Conservation (phyloP, 2,329 filamentous ascomycete species). For the Fonsecaea erecta region DNA sequence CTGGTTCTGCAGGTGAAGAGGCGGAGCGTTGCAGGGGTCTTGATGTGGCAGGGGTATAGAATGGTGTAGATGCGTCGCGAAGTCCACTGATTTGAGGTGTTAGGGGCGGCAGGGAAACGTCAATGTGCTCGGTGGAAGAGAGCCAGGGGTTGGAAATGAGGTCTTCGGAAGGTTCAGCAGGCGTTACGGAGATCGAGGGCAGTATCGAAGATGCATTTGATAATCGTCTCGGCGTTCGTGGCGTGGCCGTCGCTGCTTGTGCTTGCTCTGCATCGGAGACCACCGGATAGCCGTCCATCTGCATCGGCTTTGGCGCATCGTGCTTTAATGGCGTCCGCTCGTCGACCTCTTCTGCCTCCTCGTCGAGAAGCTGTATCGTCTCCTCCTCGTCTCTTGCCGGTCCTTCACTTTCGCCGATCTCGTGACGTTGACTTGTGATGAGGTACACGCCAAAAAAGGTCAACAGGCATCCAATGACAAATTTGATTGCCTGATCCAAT, state of each 20-base stretch:
- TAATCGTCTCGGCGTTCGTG: constrained; percentile 22
- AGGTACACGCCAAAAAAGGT: constrained; percentile 98
- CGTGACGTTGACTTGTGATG: constrained; percentile 81
- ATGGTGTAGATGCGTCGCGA: constrained; percentile 27
- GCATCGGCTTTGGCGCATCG: constrained; percentile 12
- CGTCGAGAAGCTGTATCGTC: constrained; percentile 48
- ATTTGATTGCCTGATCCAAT: constrained; percentile 74
- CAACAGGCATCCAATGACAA: constrained; percentile 84
- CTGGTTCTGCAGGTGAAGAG: constrained; percentile 31
- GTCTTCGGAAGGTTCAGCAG: constrained; percentile 29
- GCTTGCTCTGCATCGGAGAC: constrained; percentile 10
- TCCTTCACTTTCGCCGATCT: constrained; percentile 64
- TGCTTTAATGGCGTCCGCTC: constrained; percentile 29
- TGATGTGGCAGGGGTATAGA: constrained; percentile 34
- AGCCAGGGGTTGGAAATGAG: constrained; percentile 27
- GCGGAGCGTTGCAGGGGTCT: constrained; percentile 23
- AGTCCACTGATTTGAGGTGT: constrained; percentile 23
- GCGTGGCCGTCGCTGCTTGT: constrained; percentile 14
- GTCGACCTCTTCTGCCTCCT: constrained; percentile 42
- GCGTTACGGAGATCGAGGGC: constrained; percentile 35
- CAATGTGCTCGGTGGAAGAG: constrained; percentile 28
- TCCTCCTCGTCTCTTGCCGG: constrained; percentile 64
- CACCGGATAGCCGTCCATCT: constrained; percentile 1
- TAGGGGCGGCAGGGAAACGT: constrained; percentile 22
- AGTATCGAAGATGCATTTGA: constrained; percentile 29